Percentiles rank a stretch among this genome's conserved stretches.
These are phyloP conservation scores for Paramecium sonneborni DNA, from an alignment of 73 alveolate genomes.

Conservation along the genomic window DNA sequence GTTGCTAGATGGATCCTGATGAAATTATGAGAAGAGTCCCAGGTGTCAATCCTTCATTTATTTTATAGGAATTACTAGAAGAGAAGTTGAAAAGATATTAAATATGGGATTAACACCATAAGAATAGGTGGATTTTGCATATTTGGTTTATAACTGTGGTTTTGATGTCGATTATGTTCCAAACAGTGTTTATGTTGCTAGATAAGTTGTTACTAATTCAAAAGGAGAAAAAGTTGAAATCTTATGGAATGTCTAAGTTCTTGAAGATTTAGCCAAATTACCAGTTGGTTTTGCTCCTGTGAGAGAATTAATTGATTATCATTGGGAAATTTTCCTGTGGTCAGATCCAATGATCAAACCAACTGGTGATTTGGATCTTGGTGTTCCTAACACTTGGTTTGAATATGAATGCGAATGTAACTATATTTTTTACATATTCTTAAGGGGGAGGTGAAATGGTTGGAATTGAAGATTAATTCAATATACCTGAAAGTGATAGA, in stretches of 20 bases:
- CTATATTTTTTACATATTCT: slow-evolving; percentile 44
- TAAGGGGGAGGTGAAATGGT: slow-evolving; percentile 67
- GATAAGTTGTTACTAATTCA: slow-evolving; percentile 91
- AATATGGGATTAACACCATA: slow-evolving; percentile 87
- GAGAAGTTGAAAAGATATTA: slow-evolving; percentile 85
- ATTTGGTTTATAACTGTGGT: slow-evolving; percentile 80
- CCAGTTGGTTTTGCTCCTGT: slow-evolving; percentile 84
- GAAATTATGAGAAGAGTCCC: slow-evolving; percentile 95
- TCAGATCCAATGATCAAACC: slow-evolving; percentile 87
- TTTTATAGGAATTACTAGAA: slow-evolving; percentile 79
- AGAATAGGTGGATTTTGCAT: slow-evolving; percentile 90
- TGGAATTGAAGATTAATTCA: slow-evolving; percentile 80
- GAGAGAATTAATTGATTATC: slow-evolving; percentile 85
- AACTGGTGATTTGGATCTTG: slow-evolving; percentile 86
- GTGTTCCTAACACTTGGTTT: slow-evolving; percentile 93
- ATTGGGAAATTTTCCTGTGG: slow-evolving; percentile 93
- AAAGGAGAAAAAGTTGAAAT: slow-evolving; percentile 94
- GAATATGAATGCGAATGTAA: slow-evolving; percentile 83
- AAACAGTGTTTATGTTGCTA: slow-evolving; percentile 83
- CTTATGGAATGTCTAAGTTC: slow-evolving; percentile 86
- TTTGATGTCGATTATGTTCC: slow-evolving; percentile 86
- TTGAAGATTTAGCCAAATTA: slow-evolving; percentile 80
- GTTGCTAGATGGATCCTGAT: slow-evolving; percentile 82
- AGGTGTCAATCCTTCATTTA: slow-evolving; percentile 20
- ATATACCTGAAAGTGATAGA: slow-evolving; percentile 88